A percentile compares a stretch with the other conserved stretches of the same genome.
Evolutionary conservation across 768 basidiomycete genomes (phyloP).

Genomic region (Lentinula detonsa): DNA sequence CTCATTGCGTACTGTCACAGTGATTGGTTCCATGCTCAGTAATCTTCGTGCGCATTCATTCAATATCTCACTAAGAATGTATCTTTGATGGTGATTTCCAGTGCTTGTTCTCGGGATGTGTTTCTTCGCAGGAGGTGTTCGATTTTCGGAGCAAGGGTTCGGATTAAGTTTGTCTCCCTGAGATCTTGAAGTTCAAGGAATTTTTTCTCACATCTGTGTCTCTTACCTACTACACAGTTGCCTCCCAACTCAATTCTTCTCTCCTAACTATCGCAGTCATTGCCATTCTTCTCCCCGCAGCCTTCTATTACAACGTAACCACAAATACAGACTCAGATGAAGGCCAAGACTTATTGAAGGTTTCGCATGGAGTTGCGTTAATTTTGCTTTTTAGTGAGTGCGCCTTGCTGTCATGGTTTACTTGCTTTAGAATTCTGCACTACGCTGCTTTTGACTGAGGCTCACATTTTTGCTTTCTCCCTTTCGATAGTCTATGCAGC

Average conservation of each 20-base stretch:
- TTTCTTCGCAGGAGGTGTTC: conserved; percentile 54
- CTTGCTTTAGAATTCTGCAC: background rate
- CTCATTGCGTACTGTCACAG: conserved; percentile 19
- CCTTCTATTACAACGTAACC: conserved; percentile 60
- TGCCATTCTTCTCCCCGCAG: conserved; percentile 73
- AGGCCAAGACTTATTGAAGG: conserved; percentile 44
- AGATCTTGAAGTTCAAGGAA: conserved; percentile 20
- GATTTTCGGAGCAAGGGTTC: conserved; percentile 52
- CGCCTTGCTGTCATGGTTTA: background rate
- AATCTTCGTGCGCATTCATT: conserved; percentile 39
- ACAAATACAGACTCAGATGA: conserved; percentile 19
- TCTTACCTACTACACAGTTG: conserved; percentile 21
- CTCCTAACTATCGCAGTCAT: conserved; percentile 75
- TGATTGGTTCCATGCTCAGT: conserved; percentile 58
- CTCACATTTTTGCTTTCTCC: conserved; percentile 20
- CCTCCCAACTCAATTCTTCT: conserved; percentile 71
- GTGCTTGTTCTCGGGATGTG: conserved; percentile 65
- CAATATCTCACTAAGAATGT: background rate
- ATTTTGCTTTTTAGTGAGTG: background rate
- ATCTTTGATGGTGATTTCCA: conserved; percentile 10
- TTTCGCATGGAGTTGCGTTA: conserved; percentile 66
- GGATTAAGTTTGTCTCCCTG: conserved; percentile 31
- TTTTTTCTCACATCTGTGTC: background rate
- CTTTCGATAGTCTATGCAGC: conserved; percentile 39
- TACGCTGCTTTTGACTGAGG: background rate